These are phyloP conservation scores for Solanum bulbocastanum DNA, from an alignment of 257 asterid genomes.

Conservation along the genomic window DNA sequence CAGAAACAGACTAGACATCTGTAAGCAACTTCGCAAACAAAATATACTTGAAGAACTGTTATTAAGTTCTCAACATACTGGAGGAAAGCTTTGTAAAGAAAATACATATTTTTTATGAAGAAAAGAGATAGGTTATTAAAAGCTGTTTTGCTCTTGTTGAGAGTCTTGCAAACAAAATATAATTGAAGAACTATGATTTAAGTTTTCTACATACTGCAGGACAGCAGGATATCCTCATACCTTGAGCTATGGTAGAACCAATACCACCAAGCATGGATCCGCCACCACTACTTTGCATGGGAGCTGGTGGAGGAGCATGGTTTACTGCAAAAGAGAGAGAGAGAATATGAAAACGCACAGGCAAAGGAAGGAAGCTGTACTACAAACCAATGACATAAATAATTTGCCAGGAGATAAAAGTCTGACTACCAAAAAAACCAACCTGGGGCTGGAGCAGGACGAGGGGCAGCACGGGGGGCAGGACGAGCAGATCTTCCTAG, in stretches of 20 bases:
- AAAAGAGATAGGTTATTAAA: background rate
- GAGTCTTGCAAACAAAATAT: background rate
- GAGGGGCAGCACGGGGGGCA: constrained; percentile 34
- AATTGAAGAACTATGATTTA: background rate
- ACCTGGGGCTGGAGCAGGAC: constrained; percentile 2
- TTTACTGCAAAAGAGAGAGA: background rate
- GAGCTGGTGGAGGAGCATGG: constrained; percentile 59
- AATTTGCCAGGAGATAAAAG: background rate
- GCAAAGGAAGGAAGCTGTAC: background rate
- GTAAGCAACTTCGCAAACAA: background rate
- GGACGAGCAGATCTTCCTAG: constrained; percentile 86
- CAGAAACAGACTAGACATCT: background rate
- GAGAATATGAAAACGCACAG: background rate
- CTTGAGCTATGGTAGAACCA: constrained; percentile 39
- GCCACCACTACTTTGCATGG: constrained; percentile 49
- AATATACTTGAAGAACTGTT: background rate
- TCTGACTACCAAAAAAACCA: background rate
- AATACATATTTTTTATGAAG: background rate
- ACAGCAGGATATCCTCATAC: background rate
- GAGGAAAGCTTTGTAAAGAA: background rate
- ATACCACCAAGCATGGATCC: constrained; percentile 46
- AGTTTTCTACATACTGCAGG: background rate
- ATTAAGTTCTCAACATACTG: background rate
- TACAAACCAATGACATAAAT: background rate
- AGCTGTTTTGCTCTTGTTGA: background rate